Evolutionary conservation across 139 green algal genomes (phyloP), one percentile per base, ranked within the genome.

Genomic region (Asterochloris sp.): DNA sequence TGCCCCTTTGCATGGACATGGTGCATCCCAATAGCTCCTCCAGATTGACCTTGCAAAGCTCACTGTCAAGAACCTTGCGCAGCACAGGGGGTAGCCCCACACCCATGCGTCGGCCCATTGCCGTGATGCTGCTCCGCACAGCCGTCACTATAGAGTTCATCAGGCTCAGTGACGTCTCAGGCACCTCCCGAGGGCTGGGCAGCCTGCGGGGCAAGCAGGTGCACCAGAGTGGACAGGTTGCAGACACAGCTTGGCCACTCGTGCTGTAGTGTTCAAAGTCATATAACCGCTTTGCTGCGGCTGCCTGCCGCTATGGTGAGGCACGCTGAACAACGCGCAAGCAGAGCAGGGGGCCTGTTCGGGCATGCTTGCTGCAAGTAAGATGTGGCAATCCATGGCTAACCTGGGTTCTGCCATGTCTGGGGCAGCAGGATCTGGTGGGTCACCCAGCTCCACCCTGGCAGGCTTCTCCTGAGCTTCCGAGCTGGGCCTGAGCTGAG

Each of bases 101-200:
- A 28, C 62, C 62, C 71, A 89, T 73, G 54, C 75, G 71, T 19
- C 77, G 73, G 69, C 84, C 74, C 24, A 86, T 14, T 15, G 81
- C 83, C 11, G 77, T 29, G 1, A 84, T 62, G 81, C 78, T 76
- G 69, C 71, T 66, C 21, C 82, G 68, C 79, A 90, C 69, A 16
- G 79, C 68, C 17, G 47, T 82, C 47, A 90, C 69, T 64, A 89
- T 81, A 61, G 76, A 84, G 83, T 79, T 82, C 63, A 83, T 60
- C 73, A 81, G 71, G 64, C 83, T 83, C 69, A 27, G 27, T 14
- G 67, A 83, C 10, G 47, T 62, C 80, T 80, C 79, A 62, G 69
- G 62, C 23, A n/a, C 13, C n/a, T 64, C 13, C 21, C 23, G n/a
- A 24, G 12, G 19, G 19, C 63, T 82, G 26, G 23, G 15, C 63